These are phyloP conservation scores for Aureobasidium pullulans DNA, from an alignment of 2,329 filamentous ascomycete genomes.

Conservation along the genomic window DNA sequence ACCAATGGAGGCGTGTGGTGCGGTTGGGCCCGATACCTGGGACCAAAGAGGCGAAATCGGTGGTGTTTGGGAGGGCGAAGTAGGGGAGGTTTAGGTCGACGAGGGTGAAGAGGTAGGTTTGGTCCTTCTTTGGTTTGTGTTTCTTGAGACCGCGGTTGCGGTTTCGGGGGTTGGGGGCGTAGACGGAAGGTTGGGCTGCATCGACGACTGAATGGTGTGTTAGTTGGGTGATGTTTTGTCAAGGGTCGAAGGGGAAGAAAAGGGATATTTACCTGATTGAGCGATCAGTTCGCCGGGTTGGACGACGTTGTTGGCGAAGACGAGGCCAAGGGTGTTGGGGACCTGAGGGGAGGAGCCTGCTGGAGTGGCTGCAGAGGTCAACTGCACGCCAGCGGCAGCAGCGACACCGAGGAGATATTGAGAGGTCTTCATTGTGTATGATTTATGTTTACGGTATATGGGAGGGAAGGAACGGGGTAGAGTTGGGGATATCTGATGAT, in stretches of 20 bases:
- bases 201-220: not conserved
- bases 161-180: not conserved
- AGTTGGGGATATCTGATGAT: no score
- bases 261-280: not conserved
- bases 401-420: not conserved
- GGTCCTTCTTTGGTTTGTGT: not conserved
- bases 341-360: not conserved
- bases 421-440: not conserved
- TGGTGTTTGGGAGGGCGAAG: conserved; percentile 16
- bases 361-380: not conserved
- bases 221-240: not conserved
- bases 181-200: conserved; percentile 8
- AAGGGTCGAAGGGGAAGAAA: not conserved
- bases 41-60: conserved; percentile 16
- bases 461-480: no score
- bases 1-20: conserved; percentile 27
- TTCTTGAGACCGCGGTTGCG: not conserved
- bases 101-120: conserved; percentile 21
- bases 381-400: not conserved
- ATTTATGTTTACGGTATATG: no score
- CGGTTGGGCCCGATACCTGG: conserved; percentile 21
- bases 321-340: not conserved
- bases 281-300: not conserved
- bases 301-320: not conserved
- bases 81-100: conserved; percentile 22